Evolutionary conservation across 257 asterid species (phyloP).

Genomic region (Petunia axillaris): DNA sequence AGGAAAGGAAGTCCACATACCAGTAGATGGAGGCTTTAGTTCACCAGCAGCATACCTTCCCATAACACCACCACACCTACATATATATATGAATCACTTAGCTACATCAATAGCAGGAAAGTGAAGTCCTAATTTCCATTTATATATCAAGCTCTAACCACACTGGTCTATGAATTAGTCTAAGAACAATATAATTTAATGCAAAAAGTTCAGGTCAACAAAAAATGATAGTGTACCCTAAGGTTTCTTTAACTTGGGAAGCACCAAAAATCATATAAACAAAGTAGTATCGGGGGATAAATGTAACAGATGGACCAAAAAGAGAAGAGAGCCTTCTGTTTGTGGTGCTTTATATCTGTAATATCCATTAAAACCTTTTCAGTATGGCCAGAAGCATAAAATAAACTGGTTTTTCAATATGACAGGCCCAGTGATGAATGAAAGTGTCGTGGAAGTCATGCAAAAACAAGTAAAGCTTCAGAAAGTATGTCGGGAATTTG

Average conservation of each 20-base stretch:
- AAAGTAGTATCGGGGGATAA: neutral
- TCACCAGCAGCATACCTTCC: constrained; percentile 99
- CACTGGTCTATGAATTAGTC: neutral
- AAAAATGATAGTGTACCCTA: neutral
- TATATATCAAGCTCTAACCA: neutral
- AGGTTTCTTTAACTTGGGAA: constrained; percentile 18
- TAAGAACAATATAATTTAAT: neutral
- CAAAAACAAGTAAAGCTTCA: neutral
- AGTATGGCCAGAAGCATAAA: neutral
- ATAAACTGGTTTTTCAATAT: constrained; percentile 8
- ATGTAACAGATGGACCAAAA: constrained; percentile 10
- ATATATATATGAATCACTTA: constrained; percentile 27
- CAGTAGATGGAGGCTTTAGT: constrained; percentile 88
- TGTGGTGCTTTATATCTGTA: neutral
- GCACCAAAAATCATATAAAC: constrained; percentile 25
- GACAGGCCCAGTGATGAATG: neutral
- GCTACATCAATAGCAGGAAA: constrained; percentile 26
- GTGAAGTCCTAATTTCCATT: constrained; percentile 13
- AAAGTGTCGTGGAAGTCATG: neutral
- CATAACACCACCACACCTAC: constrained; percentile 99
- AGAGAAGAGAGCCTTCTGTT: neutral
- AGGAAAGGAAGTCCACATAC: constrained; percentile 51
- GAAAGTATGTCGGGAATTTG: constrained; percentile 1
- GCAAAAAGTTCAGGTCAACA: neutral
- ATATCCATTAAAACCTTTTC: neutral